phyloP scores from a whole-genome alignment of 768 basidiomycete species.

The Pleurotus tuber-regium region DNA sequence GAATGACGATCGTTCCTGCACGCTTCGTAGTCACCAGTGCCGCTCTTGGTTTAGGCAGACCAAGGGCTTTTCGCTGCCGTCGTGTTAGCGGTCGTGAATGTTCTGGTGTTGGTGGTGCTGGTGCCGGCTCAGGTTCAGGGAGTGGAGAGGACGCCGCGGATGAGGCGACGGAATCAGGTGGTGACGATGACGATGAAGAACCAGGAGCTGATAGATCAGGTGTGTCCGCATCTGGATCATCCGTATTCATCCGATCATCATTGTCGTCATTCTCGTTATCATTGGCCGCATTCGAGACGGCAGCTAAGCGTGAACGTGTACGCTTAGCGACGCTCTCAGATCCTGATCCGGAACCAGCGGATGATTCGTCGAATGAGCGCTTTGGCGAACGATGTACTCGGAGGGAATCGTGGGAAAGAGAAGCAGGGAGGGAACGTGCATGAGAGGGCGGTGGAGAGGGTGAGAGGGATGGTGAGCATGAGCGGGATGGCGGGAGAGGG shows the following conservation, averaged over 20 bases:
- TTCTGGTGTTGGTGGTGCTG: constrained; percentile 22
- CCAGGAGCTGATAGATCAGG: constrained; percentile 42
- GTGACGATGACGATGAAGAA: constrained; percentile 15
- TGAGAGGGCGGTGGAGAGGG: constrained; percentile 18
- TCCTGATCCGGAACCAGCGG: constrained; percentile 8
- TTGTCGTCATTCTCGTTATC: constrained; percentile 11
- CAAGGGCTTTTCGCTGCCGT: constrained; percentile 66
- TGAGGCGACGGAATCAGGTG: constrained; percentile 13
- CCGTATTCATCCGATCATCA: constrained; percentile 7
- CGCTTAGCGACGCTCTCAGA: constrained; percentile 28
- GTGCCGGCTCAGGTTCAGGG: constrained; percentile 21
- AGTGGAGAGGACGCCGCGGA: constrained; percentile 25
- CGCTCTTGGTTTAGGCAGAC: constrained; percentile 55
- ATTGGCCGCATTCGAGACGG: not conserved
- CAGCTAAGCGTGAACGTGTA: constrained; percentile 7
- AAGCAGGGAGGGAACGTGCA: constrained; percentile 16
- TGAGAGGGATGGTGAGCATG: constrained; percentile 19
- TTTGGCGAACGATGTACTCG: constrained; percentile 51
- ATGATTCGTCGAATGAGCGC: constrained; percentile 57
- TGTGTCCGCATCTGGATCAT: constrained; percentile 14
- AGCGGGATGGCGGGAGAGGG: constrained; percentile 36
- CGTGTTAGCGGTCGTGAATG: constrained; percentile 47
- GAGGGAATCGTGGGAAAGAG: constrained; percentile 15
- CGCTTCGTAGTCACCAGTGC: constrained; percentile 31
- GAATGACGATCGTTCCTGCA: constrained; percentile 67